These are phyloP conservation scores for Arachnomyces sp. DNA, from an alignment of 2,329 filamentous ascomycete genomes.

Conservation along the genomic window DNA sequence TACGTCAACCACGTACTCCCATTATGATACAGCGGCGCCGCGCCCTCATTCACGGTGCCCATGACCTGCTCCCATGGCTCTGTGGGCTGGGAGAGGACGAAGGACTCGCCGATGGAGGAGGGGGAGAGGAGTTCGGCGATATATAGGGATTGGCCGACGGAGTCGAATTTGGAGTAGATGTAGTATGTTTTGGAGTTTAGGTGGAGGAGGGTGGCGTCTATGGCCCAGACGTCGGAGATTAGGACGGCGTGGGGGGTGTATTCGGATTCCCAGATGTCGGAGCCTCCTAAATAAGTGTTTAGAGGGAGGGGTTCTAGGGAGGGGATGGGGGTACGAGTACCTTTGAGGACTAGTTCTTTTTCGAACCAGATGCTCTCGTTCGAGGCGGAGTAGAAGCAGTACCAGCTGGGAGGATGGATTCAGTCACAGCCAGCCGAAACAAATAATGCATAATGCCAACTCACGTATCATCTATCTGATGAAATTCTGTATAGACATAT, in stretches of 20 bases:
- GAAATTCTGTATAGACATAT: neutral
- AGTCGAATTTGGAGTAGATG: constrained; percentile 44
- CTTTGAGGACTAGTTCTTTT: constrained; percentile 44
- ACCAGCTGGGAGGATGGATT: constrained; percentile 31
- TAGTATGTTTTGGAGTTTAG: constrained; percentile 42
- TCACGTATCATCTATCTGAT: neutral
- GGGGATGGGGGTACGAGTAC: constrained; percentile 24
- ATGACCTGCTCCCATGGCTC: constrained; percentile 43
- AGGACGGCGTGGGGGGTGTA: constrained; percentile 42
- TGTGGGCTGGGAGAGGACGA: constrained; percentile 44
- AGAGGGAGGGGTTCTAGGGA: too few species aligned
- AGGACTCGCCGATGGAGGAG: constrained; percentile 36
- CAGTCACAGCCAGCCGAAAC: too few species aligned
- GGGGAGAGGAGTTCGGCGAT: constrained; percentile 34
- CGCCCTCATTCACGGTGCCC: constrained; percentile 46
- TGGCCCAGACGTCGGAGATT: constrained; percentile 43
- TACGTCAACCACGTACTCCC: constrained; percentile 46
- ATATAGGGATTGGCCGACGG: constrained; percentile 31
- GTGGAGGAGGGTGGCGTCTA: constrained; percentile 44
- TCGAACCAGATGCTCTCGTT: constrained; percentile 36
- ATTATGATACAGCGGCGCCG: constrained; percentile 43
- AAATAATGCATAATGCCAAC: neutral
- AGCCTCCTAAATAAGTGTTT: constrained; percentile 24
- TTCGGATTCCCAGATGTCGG: constrained; percentile 41
- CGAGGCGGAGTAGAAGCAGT: constrained; percentile 49